Evolutionary conservation across 768 basidiomycete species (phyloP).

Genomic region (Calocera cornea): DNA sequence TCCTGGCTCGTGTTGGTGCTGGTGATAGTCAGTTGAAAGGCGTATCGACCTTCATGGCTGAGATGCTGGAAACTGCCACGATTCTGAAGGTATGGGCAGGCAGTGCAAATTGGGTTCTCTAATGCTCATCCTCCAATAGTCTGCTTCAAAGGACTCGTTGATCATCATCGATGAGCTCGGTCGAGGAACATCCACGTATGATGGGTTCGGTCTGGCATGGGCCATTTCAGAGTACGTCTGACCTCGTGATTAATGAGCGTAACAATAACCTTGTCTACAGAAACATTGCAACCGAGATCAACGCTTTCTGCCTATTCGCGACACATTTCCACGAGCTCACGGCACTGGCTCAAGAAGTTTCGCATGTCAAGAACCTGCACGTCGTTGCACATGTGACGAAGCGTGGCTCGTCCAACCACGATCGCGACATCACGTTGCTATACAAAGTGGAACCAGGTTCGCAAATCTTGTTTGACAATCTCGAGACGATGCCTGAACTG

Average conservation of each 20-base stretch:
- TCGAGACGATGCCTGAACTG: no score
- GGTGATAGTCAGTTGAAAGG: conserved; percentile 97
- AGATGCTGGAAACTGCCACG: conserved; percentile 96
- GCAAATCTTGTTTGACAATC: conserved; percentile 13
- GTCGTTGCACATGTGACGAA: conserved; percentile 82
- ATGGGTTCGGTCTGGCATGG: conserved; percentile 97
- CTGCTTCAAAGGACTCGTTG: conserved; percentile 80
- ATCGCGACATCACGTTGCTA: conserved; percentile 66
- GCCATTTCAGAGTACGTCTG: conserved; percentile 82
- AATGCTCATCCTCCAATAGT: conserved; percentile 32
- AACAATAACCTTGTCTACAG: conserved; percentile 29
- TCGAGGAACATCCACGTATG: conserved; percentile 90
- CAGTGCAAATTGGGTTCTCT: no score
- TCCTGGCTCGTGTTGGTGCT: conserved; percentile 89
- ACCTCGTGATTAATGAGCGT: not conserved
- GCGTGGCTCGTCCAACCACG: conserved; percentile 31
- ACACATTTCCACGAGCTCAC: conserved; percentile 98
- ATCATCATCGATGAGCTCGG: conserved; percentile 98
- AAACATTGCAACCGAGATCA: conserved; percentile 83
- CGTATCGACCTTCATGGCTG: conserved; percentile 98
- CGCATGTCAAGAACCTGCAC: conserved; percentile 86
- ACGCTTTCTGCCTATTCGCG: conserved; percentile 90
- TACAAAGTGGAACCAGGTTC: conserved; percentile 68
- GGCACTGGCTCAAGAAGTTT: conserved; percentile 69
- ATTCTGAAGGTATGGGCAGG: conserved; percentile 58